Conservation (phyloP, 1,139 yeast genomes). For the Candida buenavistaensis region DNA sequence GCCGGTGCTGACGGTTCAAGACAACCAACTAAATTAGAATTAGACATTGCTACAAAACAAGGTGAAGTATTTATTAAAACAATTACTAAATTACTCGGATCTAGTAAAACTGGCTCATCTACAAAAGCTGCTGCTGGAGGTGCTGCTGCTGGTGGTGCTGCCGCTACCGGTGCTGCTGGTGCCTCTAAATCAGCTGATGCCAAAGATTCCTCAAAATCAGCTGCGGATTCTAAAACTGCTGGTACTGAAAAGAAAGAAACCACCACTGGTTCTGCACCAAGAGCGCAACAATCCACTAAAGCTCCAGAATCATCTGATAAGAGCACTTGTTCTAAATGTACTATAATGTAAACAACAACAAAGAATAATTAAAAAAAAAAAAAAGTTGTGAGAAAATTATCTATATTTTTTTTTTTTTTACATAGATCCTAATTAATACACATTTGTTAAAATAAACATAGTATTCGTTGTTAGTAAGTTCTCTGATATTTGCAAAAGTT, state of each 20-base stretch:
- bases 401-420: background rate
- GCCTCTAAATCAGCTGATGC: slow-evolving; percentile 11
- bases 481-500: too few species aligned
- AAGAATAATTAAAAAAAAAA: background rate
- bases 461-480: too few species aligned
- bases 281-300: slow-evolving; percentile 22
- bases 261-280: slow-evolving; percentile 8
- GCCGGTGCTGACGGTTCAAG: slow-evolving; percentile 53
- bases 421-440: background rate
- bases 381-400: background rate
- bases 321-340: slow-evolving; percentile 29
- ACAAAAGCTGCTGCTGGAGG: slow-evolving; percentile 7
- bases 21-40: slow-evolving; percentile 40
- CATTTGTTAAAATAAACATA: slow-evolving; percentile 6
- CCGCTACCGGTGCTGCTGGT: slow-evolving; percentile 9
- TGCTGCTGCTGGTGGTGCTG: slow-evolving; percentile 10
- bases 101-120: slow-evolving; percentile 6
- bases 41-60: slow-evolving; percentile 39
- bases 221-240: slow-evolving; percentile 1
- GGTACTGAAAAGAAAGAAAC: slow-evolving; percentile 5
- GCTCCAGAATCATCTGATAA: slow-evolving; percentile 22
- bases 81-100: slow-evolving; percentile 29
- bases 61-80: slow-evolving; percentile 41
- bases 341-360: slow-evolving; percentile 21
- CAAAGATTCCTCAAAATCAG: slow-evolving; percentile 6